phyloP scores from a whole-genome alignment of 192 early-diverging fungal genomes.

The Mortierella alpina region DNA sequence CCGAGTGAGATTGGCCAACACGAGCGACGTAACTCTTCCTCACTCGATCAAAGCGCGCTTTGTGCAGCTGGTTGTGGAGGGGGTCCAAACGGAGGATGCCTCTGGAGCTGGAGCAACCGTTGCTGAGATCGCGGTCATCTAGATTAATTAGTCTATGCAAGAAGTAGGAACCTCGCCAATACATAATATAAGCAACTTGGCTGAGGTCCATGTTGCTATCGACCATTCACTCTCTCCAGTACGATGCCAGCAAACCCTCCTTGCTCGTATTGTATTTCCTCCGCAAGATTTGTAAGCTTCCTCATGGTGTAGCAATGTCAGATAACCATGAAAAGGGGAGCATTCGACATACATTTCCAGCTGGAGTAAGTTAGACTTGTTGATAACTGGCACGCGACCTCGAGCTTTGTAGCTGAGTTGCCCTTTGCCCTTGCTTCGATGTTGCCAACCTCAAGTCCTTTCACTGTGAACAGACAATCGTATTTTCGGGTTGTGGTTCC shows the following conservation, averaged over 20 bases:
- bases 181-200: no score
- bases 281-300: no score
- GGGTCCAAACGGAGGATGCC: slow-evolving; percentile 32
- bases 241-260: no score
- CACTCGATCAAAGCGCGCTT: slow-evolving; percentile 29
- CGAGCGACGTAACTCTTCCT: slow-evolving; percentile 27
- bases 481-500: slow-evolving; percentile 25
- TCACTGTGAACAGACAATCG: slow-evolving; percentile 29
- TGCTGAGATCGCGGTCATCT: slow-evolving; percentile 38
- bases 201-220: no score
- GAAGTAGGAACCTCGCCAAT: not conserved
- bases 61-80: slow-evolving; percentile 38
- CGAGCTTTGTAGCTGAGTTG: slow-evolving; percentile 4
- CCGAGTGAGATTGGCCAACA: slow-evolving; percentile 32
- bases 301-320: no score
- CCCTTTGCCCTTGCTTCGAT: slow-evolving; percentile 34
- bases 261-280: no score
- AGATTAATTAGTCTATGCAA: not conserved
- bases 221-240: no score
- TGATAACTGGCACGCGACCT: slow-evolving; percentile 24
- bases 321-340: slow-evolving; percentile 16
- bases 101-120: slow-evolving; percentile 37
- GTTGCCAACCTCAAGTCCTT: slow-evolving; percentile 32
- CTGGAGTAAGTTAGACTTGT: slow-evolving; percentile 25
- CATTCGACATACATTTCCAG: slow-evolving; percentile 33